Evolutionary conservation across 306 rosid genomes (phyloP), one percentile per base, ranked within the genome.

Genomic region (Dalbergia cultrata): DNA sequence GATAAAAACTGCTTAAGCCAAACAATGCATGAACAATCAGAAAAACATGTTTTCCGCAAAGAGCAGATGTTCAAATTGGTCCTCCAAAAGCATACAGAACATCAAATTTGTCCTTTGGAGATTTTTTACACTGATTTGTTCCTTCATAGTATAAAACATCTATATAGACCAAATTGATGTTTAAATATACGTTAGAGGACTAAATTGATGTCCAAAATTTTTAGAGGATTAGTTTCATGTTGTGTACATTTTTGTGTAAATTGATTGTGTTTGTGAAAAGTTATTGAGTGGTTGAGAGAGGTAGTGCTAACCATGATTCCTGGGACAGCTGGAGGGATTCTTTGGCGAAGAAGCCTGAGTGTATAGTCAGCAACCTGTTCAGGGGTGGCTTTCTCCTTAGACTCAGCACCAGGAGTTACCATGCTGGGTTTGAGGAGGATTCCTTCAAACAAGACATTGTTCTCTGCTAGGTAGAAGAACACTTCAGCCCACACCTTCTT

Each of bases 401-500:
- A 77, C 84, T 90, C 94, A 50, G 94, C 89, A 39, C 92, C 92
- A 59, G 92, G 90, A 70, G 89, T 85, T 14, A 90, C 92, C 91
- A 88, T 90, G 76, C 89, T 85, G 18, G 95, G 91, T 82, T 91
- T 85, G 80, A 85, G 88, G 81, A 90, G 94, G 77, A 88, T 85
- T 59, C 90, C 95, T 79, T 91, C 90, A 43, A 87, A 90, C 83
- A 87, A 45, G 50, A 80, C 91, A 39, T 87, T 88, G 90, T 88
- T 88, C 58, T 88, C 83, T 5, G 88, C 89, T 3, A 88, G 85
- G 87, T 88, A 86, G 88, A 67, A 90, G 88, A 90, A 88, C 10
- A 88, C 89, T 81, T 86, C 89, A 16, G 92, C 88, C 92, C 92
- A 90, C 41, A 90, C 92, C 72, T 87, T 70, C 61, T 58, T 75